Evolutionary conservation across 495 filamentous ascomycete genomes (phyloP).

Genomic region (Cladorrhinum samala): DNA sequence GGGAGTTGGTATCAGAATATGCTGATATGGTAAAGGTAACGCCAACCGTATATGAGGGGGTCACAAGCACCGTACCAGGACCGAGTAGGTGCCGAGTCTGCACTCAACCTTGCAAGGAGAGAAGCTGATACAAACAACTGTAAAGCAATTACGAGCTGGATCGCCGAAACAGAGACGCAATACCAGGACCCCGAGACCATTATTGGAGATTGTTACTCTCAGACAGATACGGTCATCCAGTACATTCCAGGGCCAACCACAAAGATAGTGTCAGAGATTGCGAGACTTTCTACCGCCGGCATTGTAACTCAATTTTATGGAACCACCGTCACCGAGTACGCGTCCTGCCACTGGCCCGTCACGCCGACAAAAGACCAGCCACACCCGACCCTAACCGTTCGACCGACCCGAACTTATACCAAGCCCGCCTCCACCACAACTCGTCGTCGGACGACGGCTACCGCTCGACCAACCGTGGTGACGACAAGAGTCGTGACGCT

Average conservation of each 20-base stretch:
- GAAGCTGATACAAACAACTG: too few relatives aligned
- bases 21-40: conserved; percentile 12
- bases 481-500: conserved; percentile 8
- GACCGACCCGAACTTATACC: conserved; percentile 9
- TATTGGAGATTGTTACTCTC: conserved; percentile 16
- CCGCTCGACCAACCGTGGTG: conserved; percentile 6
- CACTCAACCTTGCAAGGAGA: too few relatives aligned
- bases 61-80: conserved; percentile 16
- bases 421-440: conserved; percentile 6
- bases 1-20: background rate
- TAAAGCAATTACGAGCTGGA: conserved; percentile 16
- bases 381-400: conserved; percentile 8
- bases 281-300: conserved; percentile 18
- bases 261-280: conserved; percentile 12
- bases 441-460: background rate
- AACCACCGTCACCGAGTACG: conserved; percentile 16
- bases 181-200: conserved; percentile 16
- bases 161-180: conserved; percentile 15
- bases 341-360: conserved; percentile 25
- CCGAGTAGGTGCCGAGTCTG: conserved; percentile 12
- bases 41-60: conserved; percentile 16
- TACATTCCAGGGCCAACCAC: conserved; percentile 21
- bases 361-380: conserved; percentile 14
- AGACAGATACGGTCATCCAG: conserved; percentile 18
- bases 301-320: conserved; percentile 21